phyloP scores from a whole-genome alignment of 768 basidiomycete genomes.

The Wakefieldia striispora region DNA sequence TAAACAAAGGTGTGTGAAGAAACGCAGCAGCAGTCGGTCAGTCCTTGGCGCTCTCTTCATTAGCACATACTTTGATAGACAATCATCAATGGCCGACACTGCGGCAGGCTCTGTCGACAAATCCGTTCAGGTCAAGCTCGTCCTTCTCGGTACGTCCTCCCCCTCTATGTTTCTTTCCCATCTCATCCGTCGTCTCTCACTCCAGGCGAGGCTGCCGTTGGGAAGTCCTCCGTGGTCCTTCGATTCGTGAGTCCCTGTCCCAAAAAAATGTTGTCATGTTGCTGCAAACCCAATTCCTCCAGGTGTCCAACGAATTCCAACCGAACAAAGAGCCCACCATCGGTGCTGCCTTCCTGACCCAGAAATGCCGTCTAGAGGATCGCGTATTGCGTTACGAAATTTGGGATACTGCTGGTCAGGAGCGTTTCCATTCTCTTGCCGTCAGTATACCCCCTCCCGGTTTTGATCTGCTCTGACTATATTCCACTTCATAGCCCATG shows the following conservation, averaged over 20 bases:
- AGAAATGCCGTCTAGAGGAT: slow-evolving; percentile 95
- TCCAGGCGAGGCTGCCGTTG: slow-evolving; percentile 97
- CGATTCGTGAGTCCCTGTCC: slow-evolving; percentile 71
- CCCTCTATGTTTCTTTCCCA: background rate
- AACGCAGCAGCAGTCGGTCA: background rate
- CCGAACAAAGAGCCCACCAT: slow-evolving; percentile 99
- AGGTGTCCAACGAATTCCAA: slow-evolving; percentile 98
- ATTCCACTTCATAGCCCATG: slow-evolving; percentile 68
- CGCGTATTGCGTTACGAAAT: slow-evolving; percentile 93
- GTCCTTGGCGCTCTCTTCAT: no score
- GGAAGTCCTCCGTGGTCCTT: slow-evolving; percentile 97
- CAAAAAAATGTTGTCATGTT: slow-evolving; percentile 6
- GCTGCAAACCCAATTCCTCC: background rate
- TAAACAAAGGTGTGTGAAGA: slow-evolving; percentile 20
- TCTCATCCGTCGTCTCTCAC: background rate
- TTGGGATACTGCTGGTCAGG: slow-evolving; percentile 95
- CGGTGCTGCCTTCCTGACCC: slow-evolving; percentile 92
- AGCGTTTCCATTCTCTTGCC: slow-evolving; percentile 96
- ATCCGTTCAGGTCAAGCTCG: slow-evolving; percentile 97
- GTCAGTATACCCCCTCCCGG: slow-evolving; percentile 43
- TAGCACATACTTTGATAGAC: slow-evolving; percentile 12
- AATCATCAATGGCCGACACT: slow-evolving; percentile 62
- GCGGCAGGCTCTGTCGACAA: slow-evolving; percentile 77
- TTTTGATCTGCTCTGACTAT: slow-evolving; percentile 3
- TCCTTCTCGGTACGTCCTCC: slow-evolving; percentile 74